A percentile compares a stretch with the other conserved stretches of the same genome.
These are phyloP conservation scores for Solanum sitiens DNA, from an alignment of 257 asterid species.

Conservation along the genomic window DNA sequence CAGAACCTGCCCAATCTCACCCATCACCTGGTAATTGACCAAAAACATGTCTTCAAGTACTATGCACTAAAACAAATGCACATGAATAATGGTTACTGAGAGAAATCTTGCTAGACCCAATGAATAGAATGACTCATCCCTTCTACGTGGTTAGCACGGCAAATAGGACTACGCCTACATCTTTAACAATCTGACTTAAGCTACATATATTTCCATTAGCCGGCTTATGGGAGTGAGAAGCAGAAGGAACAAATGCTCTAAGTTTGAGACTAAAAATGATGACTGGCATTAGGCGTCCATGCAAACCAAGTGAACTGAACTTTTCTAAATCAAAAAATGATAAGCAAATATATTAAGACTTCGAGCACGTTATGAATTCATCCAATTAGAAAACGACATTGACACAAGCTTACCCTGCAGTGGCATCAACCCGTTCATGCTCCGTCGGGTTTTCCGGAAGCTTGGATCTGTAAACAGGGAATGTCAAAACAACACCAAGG, in stretches of 20 bases:
- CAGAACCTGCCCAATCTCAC: neutral
- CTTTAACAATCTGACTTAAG: neutral
- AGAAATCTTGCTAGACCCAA: neutral
- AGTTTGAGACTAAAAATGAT: neutral
- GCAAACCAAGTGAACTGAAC: neutral
- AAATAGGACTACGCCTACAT: neutral
- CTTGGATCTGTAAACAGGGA: conserved; percentile 71
- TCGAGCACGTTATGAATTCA: neutral
- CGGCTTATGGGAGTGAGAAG: neutral
- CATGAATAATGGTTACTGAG: neutral
- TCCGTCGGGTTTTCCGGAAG: conserved; percentile 59
- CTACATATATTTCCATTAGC: neutral
- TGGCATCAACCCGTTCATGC: conserved; percentile 55
- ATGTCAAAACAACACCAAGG: conserved; percentile 91
- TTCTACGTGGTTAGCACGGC: neutral
- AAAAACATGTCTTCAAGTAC: neutral
- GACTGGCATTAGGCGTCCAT: neutral
- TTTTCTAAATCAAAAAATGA: neutral
- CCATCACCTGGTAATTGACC: neutral
- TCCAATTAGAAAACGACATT: neutral
- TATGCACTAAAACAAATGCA: neutral
- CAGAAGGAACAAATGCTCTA: neutral
- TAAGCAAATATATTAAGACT: neutral
- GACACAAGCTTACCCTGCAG: conserved; percentile 63
- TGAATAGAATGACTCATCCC: neutral